Conservation (phyloP, 192 early-diverging fungal species). For the Kappamyces sp. region DNA sequence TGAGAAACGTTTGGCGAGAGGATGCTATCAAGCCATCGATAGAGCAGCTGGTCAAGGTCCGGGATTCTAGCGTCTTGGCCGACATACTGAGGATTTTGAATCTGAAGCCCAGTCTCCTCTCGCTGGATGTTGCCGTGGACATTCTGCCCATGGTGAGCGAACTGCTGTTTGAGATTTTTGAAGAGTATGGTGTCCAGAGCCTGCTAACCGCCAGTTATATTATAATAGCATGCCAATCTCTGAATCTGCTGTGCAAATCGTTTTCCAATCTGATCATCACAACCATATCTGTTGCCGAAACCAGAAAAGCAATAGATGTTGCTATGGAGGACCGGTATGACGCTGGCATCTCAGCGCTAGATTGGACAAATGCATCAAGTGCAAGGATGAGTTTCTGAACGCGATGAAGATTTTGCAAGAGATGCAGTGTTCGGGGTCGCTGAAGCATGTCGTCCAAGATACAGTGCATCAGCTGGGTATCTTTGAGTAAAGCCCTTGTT, state of each 20-base stretch:
- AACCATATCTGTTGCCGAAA: slow-evolving; percentile 7
- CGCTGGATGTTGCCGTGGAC: slow-evolving; percentile 34
- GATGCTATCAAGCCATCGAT: slow-evolving; percentile 33
- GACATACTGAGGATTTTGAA: slow-evolving; percentile 43
- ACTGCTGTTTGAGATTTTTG: slow-evolving; percentile 47
- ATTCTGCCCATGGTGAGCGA: slow-evolving; percentile 41
- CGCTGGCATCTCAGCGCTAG: background rate
- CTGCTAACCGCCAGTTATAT: slow-evolving; percentile 11
- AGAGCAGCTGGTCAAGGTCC: slow-evolving; percentile 20
- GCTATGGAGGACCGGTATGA: slow-evolving; percentile 9
- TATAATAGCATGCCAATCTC: background rate
- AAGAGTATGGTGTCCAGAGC: slow-evolving; percentile 37
- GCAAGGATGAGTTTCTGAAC: slow-evolving; percentile 12
- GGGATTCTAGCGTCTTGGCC: slow-evolving; percentile 33
- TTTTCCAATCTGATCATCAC: slow-evolving; percentile 4
- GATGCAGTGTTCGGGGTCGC: background rate
- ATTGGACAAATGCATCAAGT: slow-evolving; percentile 3
- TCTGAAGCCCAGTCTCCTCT: slow-evolving; percentile 38
- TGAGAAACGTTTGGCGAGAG: slow-evolving; percentile 42
- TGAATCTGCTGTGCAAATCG: slow-evolving; percentile 1
- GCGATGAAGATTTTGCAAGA: slow-evolving; percentile 4
- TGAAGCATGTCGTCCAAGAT: slow-evolving; percentile 1
- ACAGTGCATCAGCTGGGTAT: background rate
- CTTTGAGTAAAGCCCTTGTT: too few relatives aligned
- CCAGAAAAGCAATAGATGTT: slow-evolving; percentile 3